Percentiles rank a stretch among this genome's conserved stretches.
Evolutionary conservation across 2,329 filamentous ascomycete species (phyloP).

Genomic region (Monilinia polystroma): DNA sequence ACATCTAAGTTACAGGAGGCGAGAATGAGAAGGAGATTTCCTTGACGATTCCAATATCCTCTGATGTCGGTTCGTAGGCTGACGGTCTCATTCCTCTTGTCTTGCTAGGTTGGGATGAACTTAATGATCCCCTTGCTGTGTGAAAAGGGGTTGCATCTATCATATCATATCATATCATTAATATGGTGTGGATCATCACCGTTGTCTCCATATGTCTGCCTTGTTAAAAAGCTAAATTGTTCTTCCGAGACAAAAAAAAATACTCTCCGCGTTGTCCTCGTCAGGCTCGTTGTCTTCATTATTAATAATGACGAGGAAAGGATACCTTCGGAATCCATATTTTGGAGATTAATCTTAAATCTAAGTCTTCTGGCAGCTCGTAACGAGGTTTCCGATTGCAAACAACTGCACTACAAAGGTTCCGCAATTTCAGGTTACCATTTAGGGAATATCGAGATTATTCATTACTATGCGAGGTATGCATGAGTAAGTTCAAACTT

Average conservation of each 20-base stretch:
- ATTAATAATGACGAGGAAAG: background rate
- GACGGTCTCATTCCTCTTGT: conserved; percentile 8
- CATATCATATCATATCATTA: background rate
- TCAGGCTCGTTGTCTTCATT: background rate
- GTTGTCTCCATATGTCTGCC: conserved; percentile 12
- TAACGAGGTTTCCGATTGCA: conserved; percentile 3
- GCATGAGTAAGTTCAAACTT: conserved; percentile 1
- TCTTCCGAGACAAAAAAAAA: conserved; percentile 3
- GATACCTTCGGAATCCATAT: background rate
- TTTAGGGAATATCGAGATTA: conserved; percentile 6
- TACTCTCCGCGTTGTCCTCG: background rate
- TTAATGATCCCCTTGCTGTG: conserved; percentile 7
- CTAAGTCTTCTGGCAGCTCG: background rate
- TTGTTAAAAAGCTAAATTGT: background rate
- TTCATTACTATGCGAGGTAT: conserved; percentile 1
- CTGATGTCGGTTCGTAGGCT: conserved; percentile 1
- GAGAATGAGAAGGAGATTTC: conserved; percentile 7
- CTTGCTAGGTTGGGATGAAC: conserved; percentile 10
- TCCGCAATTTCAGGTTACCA: conserved; percentile 1
- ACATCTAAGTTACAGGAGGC: background rate
- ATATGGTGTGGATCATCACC: background rate
- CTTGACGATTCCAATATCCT: conserved; percentile 7
- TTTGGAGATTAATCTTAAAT: background rate
- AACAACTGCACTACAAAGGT: background rate
- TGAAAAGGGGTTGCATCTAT: conserved; percentile 5